A percentile compares a stretch with the other conserved stretches of the same genome.
These are phyloP conservation scores for Theileria sp. DNA, from an alignment of 169 alveolate species.

Conservation along the genomic window DNA sequence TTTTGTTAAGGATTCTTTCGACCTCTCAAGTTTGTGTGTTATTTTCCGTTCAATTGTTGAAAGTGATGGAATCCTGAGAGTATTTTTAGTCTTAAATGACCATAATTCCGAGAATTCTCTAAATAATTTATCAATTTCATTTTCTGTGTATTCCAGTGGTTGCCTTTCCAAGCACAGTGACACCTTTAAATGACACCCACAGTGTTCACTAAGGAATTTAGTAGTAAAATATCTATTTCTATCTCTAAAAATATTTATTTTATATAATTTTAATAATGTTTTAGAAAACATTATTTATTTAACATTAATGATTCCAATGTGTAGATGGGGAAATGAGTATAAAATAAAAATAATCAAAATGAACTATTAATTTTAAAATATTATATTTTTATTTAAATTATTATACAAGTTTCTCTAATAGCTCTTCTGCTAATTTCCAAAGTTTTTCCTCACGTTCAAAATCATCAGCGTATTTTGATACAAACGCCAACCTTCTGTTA, in stretches of 20 bases:
- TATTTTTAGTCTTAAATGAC: slow-evolving; percentile 32
- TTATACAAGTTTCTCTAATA: not conserved
- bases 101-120: slow-evolving; percentile 52
- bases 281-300: slow-evolving; percentile 4
- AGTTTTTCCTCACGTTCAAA: slow-evolving; percentile 35
- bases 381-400: not conserved
- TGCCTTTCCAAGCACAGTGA: slow-evolving; percentile 61
- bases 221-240: not conserved
- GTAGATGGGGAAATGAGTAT: not conserved
- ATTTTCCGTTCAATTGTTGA: slow-evolving; percentile 59
- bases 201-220: slow-evolving; percentile 44
- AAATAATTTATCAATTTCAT: slow-evolving; percentile 18
- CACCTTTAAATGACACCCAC: slow-evolving; percentile 56
- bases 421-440: slow-evolving; percentile 38
- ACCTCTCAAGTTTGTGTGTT: slow-evolving; percentile 48
- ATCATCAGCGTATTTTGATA: slow-evolving; percentile 59
- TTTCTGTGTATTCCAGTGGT: slow-evolving; percentile 51
- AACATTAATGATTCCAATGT: not conserved
- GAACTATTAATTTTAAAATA: not conserved
- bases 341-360: not conserved
- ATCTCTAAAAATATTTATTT: not conserved
- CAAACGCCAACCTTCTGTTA: slow-evolving; percentile 44
- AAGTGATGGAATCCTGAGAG: slow-evolving; percentile 50
- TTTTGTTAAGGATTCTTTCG: slow-evolving; percentile 27
- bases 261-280: not conserved